Evolutionary conservation across 2,329 filamentous ascomycete species (phyloP), one percentile per base, ranked within the genome.

Genomic region (Ophiostoma triangulosporum): DNA sequence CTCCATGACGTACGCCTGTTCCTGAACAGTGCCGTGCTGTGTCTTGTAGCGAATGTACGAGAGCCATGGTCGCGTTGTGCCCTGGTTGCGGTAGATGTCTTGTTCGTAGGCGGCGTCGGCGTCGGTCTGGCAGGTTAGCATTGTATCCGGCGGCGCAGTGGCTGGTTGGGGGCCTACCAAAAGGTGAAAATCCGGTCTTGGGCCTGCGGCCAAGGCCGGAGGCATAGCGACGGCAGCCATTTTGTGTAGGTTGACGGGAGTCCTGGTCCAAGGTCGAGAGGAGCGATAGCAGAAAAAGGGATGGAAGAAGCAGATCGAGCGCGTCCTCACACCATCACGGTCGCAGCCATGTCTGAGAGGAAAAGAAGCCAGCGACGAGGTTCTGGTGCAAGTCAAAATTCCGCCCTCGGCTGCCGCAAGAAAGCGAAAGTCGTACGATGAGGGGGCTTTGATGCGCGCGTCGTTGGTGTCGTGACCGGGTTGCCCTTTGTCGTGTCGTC

Each of bases 31-130:
- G 61, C 90, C 91, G 76, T 95, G 86, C 62, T 88, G 86, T 61
- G 81, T 72, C 70, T 98, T 98, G 76, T 87, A 90, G 60, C 88
- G 83, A 66, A 91, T 86, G 69, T 97, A 98, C 60, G 88, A 83
- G 55, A 98, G 78, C 93, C 93, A 98, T 63, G 93, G 90, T 69
- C 91, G 94, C 60, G 91, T 81, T 66, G 83, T 93, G 63, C 84
- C 85, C 8, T 83, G 80, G 63, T 94, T 88, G 61, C 90, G 86
- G 59, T 93, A 73, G 57, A 97, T 82, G 68, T 98, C 93, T 70
- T 96, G 90, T 71, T 98, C 94, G 74, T 97, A 98, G 57, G 95
- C 80, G 53, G 87, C 84, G 71, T 98, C 93, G 71, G 94, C 88
- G 65, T 89, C 86, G 62, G 82, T 61, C 64, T 65, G 46, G 14